Percentiles rank a stretch among this genome's conserved stretches.
Evolutionary conservation across 139 green algal species (phyloP).

Genomic region (Pedinophyceae sp.): DNA sequence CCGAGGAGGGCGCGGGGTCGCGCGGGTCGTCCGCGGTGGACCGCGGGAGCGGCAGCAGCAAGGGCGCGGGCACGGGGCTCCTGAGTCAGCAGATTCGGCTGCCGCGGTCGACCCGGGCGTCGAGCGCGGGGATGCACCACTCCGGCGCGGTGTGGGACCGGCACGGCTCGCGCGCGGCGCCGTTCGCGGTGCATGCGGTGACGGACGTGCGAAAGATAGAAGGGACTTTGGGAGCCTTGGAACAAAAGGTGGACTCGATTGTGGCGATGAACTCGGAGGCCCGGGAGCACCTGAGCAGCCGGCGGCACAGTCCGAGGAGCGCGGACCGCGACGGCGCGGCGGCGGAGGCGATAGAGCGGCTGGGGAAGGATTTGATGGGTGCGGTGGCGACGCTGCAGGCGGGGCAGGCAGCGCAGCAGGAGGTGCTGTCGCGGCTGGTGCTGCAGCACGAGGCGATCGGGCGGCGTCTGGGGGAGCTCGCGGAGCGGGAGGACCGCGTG

Average conservation of each 20-base stretch:
- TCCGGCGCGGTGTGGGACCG: no score
- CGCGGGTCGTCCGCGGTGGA: neutral
- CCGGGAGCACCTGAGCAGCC: neutral
- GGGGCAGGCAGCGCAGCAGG: neutral
- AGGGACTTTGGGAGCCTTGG: neutral
- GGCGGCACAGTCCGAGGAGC: neutral
- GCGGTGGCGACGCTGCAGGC: neutral
- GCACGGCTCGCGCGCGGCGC: neutral
- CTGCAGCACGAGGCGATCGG: neutral
- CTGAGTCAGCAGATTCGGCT: no score
- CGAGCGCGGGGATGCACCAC: no score
- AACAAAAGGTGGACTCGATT: neutral
- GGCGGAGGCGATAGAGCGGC: neutral
- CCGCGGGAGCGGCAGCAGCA: neutral
- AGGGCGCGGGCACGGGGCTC: neutral
- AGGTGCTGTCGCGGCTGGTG: neutral
- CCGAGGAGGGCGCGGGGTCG: no score
- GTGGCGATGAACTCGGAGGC: neutral
- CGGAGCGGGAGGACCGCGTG: no score
- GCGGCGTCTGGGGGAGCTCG: no score
- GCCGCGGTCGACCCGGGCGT: no score
- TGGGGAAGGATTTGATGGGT: neutral
- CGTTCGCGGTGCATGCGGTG: neutral
- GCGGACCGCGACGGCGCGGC: neutral
- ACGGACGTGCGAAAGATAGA: neutral